These are phyloP conservation scores for Ploettnerulaceae sp. DNA, from an alignment of 2,329 filamentous ascomycete species.

Conservation along the genomic window DNA sequence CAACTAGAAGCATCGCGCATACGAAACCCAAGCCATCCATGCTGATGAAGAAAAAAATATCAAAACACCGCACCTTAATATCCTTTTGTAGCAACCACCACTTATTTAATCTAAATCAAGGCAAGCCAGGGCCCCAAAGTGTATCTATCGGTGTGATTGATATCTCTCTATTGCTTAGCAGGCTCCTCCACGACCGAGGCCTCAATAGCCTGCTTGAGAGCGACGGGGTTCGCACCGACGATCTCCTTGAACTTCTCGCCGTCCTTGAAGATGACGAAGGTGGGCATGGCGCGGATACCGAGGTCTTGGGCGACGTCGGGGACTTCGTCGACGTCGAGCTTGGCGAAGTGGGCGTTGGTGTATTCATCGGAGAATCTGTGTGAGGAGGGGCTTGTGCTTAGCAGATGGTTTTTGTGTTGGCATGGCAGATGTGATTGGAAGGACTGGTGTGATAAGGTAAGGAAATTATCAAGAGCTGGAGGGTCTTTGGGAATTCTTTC, in stretches of 20 bases:
- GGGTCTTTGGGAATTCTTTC: too few relatives aligned
- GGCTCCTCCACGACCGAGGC: too few relatives aligned
- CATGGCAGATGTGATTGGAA: constrained; percentile 11
- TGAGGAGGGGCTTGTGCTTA: background rate
- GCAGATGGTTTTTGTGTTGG: background rate
- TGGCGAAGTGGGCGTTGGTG: constrained; percentile 67
- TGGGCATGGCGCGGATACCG: constrained; percentile 85
- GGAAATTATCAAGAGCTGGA: too few relatives aligned
- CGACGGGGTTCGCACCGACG: constrained; percentile 73
- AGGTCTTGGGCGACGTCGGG: constrained; percentile 71
- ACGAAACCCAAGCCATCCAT: too few relatives aligned
- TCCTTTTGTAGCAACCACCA: too few relatives aligned
- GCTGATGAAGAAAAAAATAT: too few relatives aligned
- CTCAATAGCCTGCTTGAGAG: constrained; percentile 45
- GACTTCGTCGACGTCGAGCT: constrained; percentile 85
- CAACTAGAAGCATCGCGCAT: too few relatives aligned
- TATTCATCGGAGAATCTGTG: constrained; percentile 55
- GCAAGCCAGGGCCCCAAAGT: too few relatives aligned
- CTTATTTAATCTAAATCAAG: too few relatives aligned
- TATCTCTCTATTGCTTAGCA: too few relatives aligned
- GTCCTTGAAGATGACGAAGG: constrained; percentile 79
- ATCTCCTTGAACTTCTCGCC: constrained; percentile 69
- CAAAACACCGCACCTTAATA: too few relatives aligned
- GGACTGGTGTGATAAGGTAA: background rate
- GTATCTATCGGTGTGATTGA: too few relatives aligned